Conservation (phyloP, 495 filamentous ascomycete species). For the Lindgomyces ingoldianus region DNA sequence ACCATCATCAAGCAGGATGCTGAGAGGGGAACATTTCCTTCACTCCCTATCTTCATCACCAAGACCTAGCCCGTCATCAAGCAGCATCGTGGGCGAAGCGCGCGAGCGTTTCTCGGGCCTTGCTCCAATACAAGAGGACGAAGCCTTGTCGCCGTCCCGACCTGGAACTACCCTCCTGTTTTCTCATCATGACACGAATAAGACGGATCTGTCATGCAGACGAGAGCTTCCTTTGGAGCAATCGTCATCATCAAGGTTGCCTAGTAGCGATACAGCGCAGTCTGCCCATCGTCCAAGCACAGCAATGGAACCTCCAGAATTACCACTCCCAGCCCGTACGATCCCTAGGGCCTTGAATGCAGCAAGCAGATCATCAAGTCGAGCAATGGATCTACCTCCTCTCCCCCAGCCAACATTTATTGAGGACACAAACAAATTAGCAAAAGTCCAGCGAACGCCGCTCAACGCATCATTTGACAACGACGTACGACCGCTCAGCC, state of each 20-base stretch:
- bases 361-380: not conserved
- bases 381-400: conserved; percentile 27
- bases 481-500: not conserved
- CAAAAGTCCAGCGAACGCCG: not conserved
- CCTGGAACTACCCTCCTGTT: not conserved
- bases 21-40: not conserved
- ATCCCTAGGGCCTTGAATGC: not conserved
- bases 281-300: not conserved
- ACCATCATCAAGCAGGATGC: not conserved
- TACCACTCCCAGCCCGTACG: not conserved
- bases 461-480: not conserved
- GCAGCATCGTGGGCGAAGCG: not conserved
- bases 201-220: conserved; percentile 6
- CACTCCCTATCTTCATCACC: conserved; percentile 11
- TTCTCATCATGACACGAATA: not conserved
- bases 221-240: conserved; percentile 21
- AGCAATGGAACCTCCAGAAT: conserved; percentile 7
- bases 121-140: not conserved
- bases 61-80: not conserved
- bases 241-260: not conserved
- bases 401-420: conserved; percentile 38
- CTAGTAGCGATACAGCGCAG: not conserved
- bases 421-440: not conserved
- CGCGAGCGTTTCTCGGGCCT: not conserved
- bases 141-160: not conserved